phyloP scores from a whole-genome alignment of 2,329 filamentous ascomycete genomes.

The Phialemoniopsis sp. region DNA sequence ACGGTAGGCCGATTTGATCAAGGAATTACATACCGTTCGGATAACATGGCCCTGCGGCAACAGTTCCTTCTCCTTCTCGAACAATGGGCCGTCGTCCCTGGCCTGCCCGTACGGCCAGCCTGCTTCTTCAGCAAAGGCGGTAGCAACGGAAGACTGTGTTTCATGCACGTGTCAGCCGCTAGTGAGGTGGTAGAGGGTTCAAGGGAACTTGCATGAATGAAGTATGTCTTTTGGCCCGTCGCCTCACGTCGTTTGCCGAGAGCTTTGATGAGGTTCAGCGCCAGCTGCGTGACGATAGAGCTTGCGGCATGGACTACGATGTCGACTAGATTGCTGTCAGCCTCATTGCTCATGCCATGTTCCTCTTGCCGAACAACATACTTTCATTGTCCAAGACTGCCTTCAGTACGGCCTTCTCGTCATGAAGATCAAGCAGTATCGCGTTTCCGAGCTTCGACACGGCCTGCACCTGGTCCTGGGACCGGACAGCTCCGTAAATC shows the following conservation, averaged over 20 bases:
- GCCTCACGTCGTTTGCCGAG: constrained; percentile 21
- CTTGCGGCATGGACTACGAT: constrained; percentile 19
- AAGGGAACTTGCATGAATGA: constrained; percentile 23
- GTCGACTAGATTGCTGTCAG: too few relatives aligned
- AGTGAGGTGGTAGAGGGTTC: too few relatives aligned
- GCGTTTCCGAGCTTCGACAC: constrained; percentile 22
- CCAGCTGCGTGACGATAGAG: constrained; percentile 17
- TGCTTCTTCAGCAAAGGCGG: constrained; percentile 17
- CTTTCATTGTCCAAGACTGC: constrained; percentile 17
- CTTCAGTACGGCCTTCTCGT: constrained; percentile 17
- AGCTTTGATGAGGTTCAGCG: constrained; percentile 22
- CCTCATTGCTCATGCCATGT: too few relatives aligned
- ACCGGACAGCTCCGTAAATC: constrained; percentile 23
- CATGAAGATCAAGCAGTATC: constrained; percentile 22
- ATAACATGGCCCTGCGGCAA: not conserved
- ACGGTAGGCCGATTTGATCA: too few relatives aligned
- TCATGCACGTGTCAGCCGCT: too few relatives aligned
- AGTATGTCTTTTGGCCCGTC: constrained; percentile 19
- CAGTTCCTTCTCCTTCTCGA: constrained; percentile 22
- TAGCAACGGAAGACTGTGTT: constrained; percentile 20
- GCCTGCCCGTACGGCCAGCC: constrained; percentile 25
- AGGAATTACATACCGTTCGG: too few relatives aligned
- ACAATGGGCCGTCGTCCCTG: constrained; percentile 22
- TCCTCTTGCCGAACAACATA: too few relatives aligned
- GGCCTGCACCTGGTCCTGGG: too few relatives aligned